Percentiles rank a stretch among this genome's conserved stretches.
phyloP scores from a whole-genome alignment of 805 yeast genomes.

The Yarrowia porcina region DNA sequence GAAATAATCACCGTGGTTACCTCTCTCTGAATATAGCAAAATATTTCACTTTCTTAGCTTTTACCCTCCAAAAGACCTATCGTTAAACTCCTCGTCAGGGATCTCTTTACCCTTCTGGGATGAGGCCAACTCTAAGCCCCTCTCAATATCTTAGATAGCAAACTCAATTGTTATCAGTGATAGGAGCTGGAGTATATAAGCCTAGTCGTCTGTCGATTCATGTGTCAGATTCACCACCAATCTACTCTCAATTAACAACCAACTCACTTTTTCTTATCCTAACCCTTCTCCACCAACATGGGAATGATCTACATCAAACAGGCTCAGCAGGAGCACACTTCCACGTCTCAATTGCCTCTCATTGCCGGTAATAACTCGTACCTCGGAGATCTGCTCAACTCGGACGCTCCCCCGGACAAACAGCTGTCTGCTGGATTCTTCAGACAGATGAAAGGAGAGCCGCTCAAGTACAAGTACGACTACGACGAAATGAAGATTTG shows the following conservation, averaged over 20 bases:
- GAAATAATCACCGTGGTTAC: too few species aligned
- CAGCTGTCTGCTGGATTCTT: constrained; percentile 67
- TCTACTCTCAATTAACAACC: too few species aligned
- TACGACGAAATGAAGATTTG: constrained; percentile 70
- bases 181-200: background rate
- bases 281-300: constrained; percentile 44
- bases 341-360: constrained; percentile 47
- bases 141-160: background rate
- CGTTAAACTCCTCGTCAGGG: background rate
- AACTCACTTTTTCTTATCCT: too few species aligned
- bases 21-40: too few species aligned
- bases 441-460: constrained; percentile 64
- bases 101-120: constrained; percentile 1
- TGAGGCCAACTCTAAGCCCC: constrained; percentile 8
- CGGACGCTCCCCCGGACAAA: constrained; percentile 58
- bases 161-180: background rate
- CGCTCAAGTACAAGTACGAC: constrained; percentile 61
- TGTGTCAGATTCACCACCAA: constrained; percentile 26
- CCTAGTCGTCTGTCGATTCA: too few species aligned
- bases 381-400: constrained; percentile 62
- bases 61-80: too few species aligned
- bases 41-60: too few species aligned
- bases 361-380: constrained; percentile 65
- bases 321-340: constrained; percentile 14
- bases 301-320: constrained; percentile 15